Evolutionary conservation across 164 flowering plant species (phyloP).

Genomic region (Stephania yunnanensis): DNA sequence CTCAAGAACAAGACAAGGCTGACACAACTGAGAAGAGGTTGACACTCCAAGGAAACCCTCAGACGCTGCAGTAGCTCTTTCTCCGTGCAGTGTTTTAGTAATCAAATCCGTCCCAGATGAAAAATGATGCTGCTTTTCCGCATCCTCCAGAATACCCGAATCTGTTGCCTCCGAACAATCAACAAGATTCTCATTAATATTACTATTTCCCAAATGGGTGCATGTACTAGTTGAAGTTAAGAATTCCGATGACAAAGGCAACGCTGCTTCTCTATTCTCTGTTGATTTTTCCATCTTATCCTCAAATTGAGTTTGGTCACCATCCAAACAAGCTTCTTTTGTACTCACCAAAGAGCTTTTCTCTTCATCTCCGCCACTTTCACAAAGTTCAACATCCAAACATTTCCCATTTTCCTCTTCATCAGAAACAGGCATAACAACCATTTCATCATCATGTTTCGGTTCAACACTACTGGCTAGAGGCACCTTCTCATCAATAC

Average conservation of each 20-base stretch:
- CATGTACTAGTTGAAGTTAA: constrained; percentile 6
- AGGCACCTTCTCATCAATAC: constrained; percentile 4
- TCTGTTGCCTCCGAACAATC: constrained; percentile 1
- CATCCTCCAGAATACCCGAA: constrained; percentile 1
- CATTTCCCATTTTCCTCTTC: neutral
- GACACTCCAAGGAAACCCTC: constrained; percentile 19
- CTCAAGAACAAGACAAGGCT: constrained; percentile 7
- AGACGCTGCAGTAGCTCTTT: constrained; percentile 13
- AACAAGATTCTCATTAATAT: constrained; percentile 7
- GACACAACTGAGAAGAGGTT: constrained; percentile 18
- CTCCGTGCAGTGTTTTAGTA: constrained; percentile 11
- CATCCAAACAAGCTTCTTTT: constrained; percentile 1
- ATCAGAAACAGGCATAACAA: constrained; percentile 2
- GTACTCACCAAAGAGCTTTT: constrained; percentile 8
- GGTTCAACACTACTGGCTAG: constrained; percentile 1
- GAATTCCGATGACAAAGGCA: neutral
- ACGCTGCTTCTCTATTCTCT: constrained; percentile 7
- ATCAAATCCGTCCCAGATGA: constrained; percentile 5
- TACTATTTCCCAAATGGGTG: constrained; percentile 5
- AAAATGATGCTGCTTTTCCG: constrained; percentile 19
- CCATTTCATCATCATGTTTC: neutral
- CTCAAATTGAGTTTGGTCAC: neutral
- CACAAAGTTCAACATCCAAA: constrained; percentile 5
- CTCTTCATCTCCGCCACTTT: constrained; percentile 3
- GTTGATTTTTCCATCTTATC: neutral